Conservation (phyloP, 2,329 filamentous ascomycete genomes). For the Cadophora luteo-olivacea region DNA sequence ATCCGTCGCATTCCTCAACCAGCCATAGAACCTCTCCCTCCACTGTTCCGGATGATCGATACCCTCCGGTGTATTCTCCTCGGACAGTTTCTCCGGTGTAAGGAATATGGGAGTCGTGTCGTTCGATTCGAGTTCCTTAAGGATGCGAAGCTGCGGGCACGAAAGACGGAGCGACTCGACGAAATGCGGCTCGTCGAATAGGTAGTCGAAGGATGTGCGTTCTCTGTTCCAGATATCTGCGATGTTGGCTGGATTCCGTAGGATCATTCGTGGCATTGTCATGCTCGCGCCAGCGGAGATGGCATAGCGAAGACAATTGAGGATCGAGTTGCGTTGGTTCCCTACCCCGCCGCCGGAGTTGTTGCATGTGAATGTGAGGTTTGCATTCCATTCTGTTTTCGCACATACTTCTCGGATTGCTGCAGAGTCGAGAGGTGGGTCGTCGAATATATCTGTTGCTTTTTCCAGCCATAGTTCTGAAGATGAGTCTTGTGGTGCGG, state of each 20-base stretch:
- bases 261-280: slow-evolving; percentile 33
- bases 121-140: slow-evolving; percentile 21
- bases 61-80: slow-evolving; percentile 28
- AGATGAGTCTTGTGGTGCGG: not conserved
- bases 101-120: slow-evolving; percentile 31
- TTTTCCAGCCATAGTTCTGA: slow-evolving; percentile 4
- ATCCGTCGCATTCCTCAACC: slow-evolving; percentile 32
- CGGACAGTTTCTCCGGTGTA: slow-evolving; percentile 35
- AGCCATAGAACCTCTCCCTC: slow-evolving; percentile 35
- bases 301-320: slow-evolving; percentile 42
- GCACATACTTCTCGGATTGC: slow-evolving; percentile 36
- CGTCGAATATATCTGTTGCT: slow-evolving; percentile 33
- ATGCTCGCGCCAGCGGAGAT: slow-evolving; percentile 40
- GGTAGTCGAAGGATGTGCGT: slow-evolving; percentile 34
- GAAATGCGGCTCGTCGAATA: slow-evolving; percentile 42
- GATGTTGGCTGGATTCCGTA: slow-evolving; percentile 34
- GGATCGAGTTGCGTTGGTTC: slow-evolving; percentile 42
- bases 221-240: slow-evolving; percentile 32
- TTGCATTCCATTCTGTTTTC: slow-evolving; percentile 38
- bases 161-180: slow-evolving; percentile 36
- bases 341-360: slow-evolving; percentile 41
- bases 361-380: slow-evolving; percentile 39
- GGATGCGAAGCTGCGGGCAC: slow-evolving; percentile 38
- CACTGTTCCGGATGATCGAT: slow-evolving; percentile 37
- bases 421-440: slow-evolving; percentile 34